Conservation (phyloP, 257 asterid species). For the Solanum okadae region DNA sequence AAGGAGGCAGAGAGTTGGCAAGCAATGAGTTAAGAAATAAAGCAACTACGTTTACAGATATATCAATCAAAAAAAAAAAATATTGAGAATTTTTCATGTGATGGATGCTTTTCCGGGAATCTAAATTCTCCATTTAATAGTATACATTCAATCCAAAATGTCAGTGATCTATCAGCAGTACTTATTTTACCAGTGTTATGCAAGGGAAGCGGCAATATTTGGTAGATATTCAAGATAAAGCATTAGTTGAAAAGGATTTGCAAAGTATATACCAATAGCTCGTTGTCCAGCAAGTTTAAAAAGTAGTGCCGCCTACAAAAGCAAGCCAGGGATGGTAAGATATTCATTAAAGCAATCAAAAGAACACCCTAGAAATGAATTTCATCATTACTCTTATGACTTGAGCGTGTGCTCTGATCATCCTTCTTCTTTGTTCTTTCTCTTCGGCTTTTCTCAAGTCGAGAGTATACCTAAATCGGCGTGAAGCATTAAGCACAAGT, state of each 20-base stretch:
- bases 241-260: not conserved
- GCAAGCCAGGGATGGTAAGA: slow-evolving; percentile 9
- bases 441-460: slow-evolving; percentile 74
- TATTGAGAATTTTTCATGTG: not conserved
- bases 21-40: not conserved
- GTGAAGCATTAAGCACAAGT: slow-evolving; percentile 92
- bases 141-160: not conserved
- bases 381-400: slow-evolving; percentile 64
- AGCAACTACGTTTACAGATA: not conserved
- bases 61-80: not conserved
- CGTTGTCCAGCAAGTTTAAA: slow-evolving; percentile 92
- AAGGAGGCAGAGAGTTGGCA: not conserved
- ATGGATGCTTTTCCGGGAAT: not conserved
- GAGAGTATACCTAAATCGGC: slow-evolving; percentile 83
- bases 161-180: not conserved
- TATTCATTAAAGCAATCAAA: not conserved
- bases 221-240: not conserved
- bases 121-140: not conserved
- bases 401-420: slow-evolving; percentile 97
- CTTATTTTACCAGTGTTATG: not conserved
- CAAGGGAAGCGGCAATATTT: not conserved
- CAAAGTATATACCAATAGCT: slow-evolving; percentile 56
- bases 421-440: slow-evolving; percentile 57
- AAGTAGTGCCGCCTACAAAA: slow-evolving; percentile 78
- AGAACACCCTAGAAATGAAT: not conserved